Conservation (phyloP, 2,329 filamentous ascomycete species). For the Phaeophleospora eucalypticola region DNA sequence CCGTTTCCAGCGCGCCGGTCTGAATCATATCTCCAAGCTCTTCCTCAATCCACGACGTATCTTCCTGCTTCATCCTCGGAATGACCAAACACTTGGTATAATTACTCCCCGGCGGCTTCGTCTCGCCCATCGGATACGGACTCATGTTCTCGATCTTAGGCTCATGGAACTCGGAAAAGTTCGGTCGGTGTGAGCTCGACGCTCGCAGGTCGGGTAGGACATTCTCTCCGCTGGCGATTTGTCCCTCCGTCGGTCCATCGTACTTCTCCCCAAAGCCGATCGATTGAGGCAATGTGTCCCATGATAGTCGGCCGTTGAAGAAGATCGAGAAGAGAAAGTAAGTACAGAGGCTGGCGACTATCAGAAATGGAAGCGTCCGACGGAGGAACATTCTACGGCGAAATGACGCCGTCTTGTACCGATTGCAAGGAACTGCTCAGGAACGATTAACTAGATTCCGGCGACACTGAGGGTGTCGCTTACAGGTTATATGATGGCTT, state of each 20-base stretch:
- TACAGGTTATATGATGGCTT: too few species aligned
- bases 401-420: conserved; percentile 21
- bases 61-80: conserved; percentile 49
- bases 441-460: not conserved
- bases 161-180: conserved; percentile 20
- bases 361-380: conserved; percentile 21
- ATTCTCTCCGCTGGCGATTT: conserved; percentile 20
- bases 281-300: conserved; percentile 38
- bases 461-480: too few species aligned
- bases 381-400: conserved; percentile 28
- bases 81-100: conserved; percentile 56
- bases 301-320: conserved; percentile 32
- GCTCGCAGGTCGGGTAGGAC: conserved; percentile 22
- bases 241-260: conserved; percentile 23
- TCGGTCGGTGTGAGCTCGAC: conserved; percentile 4
- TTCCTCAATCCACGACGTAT: conserved; percentile 52
- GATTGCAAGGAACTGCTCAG: not conserved
- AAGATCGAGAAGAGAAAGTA: conserved; percentile 36
- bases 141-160: conserved; percentile 24
- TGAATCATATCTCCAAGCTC: conserved; percentile 44
- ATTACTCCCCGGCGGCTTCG: conserved; percentile 44
- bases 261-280: conserved; percentile 38
- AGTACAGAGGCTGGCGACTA: conserved; percentile 23
- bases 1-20: conserved; percentile 36
- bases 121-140: conserved; percentile 30